Evolutionary conservation across 225 moss, liverwort and hornwort species (phyloP), one percentile per base, ranked within the genome.

Genomic region (Sphagnum tenellum): DNA sequence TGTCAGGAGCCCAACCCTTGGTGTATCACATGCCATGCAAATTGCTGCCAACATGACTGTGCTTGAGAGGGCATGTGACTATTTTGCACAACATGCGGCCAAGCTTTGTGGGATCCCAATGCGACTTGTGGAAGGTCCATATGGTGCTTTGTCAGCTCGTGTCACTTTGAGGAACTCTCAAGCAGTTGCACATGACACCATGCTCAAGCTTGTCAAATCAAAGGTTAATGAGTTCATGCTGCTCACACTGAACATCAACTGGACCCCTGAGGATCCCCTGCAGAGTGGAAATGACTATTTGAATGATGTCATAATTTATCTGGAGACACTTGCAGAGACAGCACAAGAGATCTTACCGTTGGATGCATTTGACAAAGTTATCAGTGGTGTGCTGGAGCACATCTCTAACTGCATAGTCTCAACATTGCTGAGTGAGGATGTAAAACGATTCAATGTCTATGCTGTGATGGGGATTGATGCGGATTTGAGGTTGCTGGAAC

Each of bases 11-110:
- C 90, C 96, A 45, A 92, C 80, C 46, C 49, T 98, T 66, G 93
- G 90, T 45, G 96, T 92, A 8, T 98, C 93, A 50, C 92, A 98
- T 74, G 93, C 96, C 66, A 98, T 92, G 96, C 93, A 98, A 76
- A 98, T 92, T 80, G 96, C 93, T 66, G 92, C 89, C 55, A 96
- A 98, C 64, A 98, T 98, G 96, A 98, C 96, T 52, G 93, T 92
- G 56, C 83, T 98, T 12, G 96, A 98, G 67, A 88, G 87, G 48
- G 96, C 96, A 45, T 98, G 96, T 55, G 82, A 77, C 54, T 98
- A 78, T 70, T 98, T 98, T 66, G 77, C 90, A 64, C 92, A 92
- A 60, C 90, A 93, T 83, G 96, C 96, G 46, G 96, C 90, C 44
- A 85, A 98, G 78, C 90, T 98, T 47, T 96, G 96, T 71, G 96